These are phyloP conservation scores for Tylopilus sp. DNA, from an alignment of 1,284 basidiomycete genomes.

Conservation along the genomic window DNA sequence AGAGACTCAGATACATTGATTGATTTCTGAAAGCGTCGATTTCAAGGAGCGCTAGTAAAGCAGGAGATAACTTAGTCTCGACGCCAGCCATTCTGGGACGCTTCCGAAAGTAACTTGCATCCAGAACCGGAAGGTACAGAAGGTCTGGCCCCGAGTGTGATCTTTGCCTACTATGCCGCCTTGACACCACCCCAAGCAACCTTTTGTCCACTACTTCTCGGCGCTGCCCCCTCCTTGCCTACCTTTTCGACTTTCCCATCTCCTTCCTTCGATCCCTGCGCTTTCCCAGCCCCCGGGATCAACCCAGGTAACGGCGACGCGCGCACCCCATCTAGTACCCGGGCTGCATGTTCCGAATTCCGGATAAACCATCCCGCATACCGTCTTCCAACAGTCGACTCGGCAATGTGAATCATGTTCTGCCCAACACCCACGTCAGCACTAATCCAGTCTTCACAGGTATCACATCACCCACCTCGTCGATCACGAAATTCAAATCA, in stretches of 20 bases:
- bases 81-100: too few relatives aligned
- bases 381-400: slow-evolving; percentile 91
- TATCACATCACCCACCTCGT: slow-evolving; percentile 73
- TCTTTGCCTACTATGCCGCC: slow-evolving; percentile 20
- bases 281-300: slow-evolving; percentile 12
- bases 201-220: slow-evolving; percentile 50
- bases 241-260: slow-evolving; percentile 25
- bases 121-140: too few relatives aligned
- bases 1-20: too few relatives aligned
- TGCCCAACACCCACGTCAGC: slow-evolving; percentile 43
- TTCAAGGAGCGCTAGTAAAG: too few relatives aligned
- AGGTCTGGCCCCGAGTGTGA: too few relatives aligned
- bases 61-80: too few relatives aligned
- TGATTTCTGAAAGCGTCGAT: too few relatives aligned
- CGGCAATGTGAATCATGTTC: slow-evolving; percentile 97
- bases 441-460: too few relatives aligned
- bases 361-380: slow-evolving; percentile 98
- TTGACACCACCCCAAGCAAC: slow-evolving; percentile 72
- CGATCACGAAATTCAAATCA: slow-evolving; percentile 96
- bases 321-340: slow-evolving; percentile 84
- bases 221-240: slow-evolving; percentile 25
- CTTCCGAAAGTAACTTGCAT: too few relatives aligned
- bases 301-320: slow-evolving; percentile 69
- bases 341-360: slow-evolving; percentile 90
- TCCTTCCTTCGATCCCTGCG: slow-evolving; percentile 29